phyloP scores from a whole-genome alignment of 1,284 basidiomycete species.

The Chalciporus sp. region DNA sequence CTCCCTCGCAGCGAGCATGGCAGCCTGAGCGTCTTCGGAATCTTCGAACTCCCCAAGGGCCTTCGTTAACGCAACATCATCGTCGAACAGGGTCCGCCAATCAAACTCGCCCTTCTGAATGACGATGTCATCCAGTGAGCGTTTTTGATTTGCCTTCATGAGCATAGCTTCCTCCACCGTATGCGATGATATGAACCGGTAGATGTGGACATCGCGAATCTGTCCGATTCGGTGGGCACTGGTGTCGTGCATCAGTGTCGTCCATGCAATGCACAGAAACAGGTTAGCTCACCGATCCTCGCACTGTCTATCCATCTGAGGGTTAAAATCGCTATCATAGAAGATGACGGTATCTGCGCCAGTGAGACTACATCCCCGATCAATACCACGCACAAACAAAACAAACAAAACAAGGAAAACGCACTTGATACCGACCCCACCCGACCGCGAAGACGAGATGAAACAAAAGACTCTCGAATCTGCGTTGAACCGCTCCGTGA shows the following conservation, averaged over 20 bases:
- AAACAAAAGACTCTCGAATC: conserved; percentile 91
- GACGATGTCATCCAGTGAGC: conserved; percentile 87
- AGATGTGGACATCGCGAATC: conserved; percentile 96
- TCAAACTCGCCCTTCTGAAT: conserved; percentile 96
- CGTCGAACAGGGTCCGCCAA: conserved; percentile 84
- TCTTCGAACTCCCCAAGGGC: conserved; percentile 90
- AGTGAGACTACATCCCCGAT: conserved; percentile 61
- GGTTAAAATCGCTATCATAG: conserved; percentile 98
- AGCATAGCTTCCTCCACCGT: conserved; percentile 98
- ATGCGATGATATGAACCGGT: conserved; percentile 90
- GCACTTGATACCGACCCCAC: conserved; percentile 96
- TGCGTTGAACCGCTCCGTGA: conserved; percentile 96
- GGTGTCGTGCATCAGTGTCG: conserved; percentile 9
- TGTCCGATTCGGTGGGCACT: conserved; percentile 95
- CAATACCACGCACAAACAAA: conserved; percentile 8
- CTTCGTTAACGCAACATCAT: conserved; percentile 54
- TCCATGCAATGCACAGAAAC: neutral
- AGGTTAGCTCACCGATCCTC: conserved; percentile 75
- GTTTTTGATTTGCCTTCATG: conserved; percentile 95
- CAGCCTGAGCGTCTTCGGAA: conserved; percentile 82
- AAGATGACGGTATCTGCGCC: conserved; percentile 98
- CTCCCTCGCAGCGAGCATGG: conserved; percentile 77
- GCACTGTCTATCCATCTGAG: conserved; percentile 96
- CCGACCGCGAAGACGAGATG: conserved; percentile 91
- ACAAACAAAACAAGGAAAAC: conserved; percentile 27